Conservation (phyloP, 768 basidiomycete genomes). For the Lentinus brumalis region DNA sequence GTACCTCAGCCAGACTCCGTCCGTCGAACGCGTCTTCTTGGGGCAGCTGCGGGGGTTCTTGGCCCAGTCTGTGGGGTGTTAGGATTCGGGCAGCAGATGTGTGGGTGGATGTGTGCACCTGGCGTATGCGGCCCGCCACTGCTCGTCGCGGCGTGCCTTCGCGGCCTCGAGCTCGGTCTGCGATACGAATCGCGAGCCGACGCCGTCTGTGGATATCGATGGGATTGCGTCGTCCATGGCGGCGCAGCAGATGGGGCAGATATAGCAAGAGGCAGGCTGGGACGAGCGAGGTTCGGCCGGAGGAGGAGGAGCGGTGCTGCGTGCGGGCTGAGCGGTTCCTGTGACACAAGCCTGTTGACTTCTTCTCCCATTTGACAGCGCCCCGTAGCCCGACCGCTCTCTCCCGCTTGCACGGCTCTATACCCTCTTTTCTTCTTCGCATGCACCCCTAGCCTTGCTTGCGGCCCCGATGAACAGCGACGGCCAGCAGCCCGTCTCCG, state of each 20-base stretch:
- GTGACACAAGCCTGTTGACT: slow-evolving; percentile 10
- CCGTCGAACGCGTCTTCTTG: slow-evolving; percentile 81
- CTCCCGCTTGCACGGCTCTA: neutral
- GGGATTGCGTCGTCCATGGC: slow-evolving; percentile 71
- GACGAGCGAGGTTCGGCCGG: neutral
- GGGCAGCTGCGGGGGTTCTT: slow-evolving; percentile 79
- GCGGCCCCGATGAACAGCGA: slow-evolving; percentile 21
- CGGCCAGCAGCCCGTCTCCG: slow-evolving; percentile 14
- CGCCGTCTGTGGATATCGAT: slow-evolving; percentile 68
- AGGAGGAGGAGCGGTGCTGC: neutral
- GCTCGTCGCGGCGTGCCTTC: slow-evolving; percentile 71
- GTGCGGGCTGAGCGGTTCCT: neutral
- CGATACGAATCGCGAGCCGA: slow-evolving; percentile 85
- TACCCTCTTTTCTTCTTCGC: slow-evolving; percentile 9
- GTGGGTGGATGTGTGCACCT: slow-evolving; percentile 42
- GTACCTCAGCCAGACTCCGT: slow-evolving; percentile 85
- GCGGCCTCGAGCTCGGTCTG: slow-evolving; percentile 77
- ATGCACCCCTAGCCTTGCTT: slow-evolving; percentile 7
- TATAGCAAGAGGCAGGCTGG: slow-evolving; percentile 1
- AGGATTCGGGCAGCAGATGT: neutral
- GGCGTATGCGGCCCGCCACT: slow-evolving; percentile 91
- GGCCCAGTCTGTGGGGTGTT: slow-evolving; percentile 60
- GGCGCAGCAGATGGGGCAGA: neutral
- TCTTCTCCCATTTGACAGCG: slow-evolving; percentile 14
- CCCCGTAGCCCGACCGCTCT: slow-evolving; percentile 14